A percentile compares a stretch with the other conserved stretches of the same genome.
Conservation (phyloP, 2,329 filamentous ascomycete genomes). For the Aspergillus puulaauensis region DNA sequence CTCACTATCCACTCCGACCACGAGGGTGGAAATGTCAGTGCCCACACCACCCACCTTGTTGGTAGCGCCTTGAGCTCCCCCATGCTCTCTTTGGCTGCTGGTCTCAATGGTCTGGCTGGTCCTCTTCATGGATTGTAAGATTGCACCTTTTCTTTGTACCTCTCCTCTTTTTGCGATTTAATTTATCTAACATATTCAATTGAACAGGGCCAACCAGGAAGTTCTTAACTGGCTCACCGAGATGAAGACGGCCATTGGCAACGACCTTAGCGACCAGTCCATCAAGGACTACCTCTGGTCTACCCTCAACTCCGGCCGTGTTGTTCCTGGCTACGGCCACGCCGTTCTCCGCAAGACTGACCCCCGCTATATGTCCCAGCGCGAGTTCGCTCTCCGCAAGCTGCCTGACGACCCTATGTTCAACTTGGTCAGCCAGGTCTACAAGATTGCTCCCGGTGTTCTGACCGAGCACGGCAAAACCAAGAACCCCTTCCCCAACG, state of each 20-base stretch:
- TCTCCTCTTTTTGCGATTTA: background rate
- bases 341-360: slow-evolving; percentile 99
- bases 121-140: slow-evolving; percentile 86
- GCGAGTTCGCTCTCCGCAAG: slow-evolving; percentile 91
- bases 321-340: slow-evolving; percentile 97
- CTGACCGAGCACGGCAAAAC: slow-evolving; percentile 99
- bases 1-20: slow-evolving; percentile 99
- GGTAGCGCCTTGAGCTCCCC: slow-evolving; percentile 95
- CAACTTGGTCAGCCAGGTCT: slow-evolving; percentile 99
- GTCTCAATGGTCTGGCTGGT: slow-evolving; percentile 96
- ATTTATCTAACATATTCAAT: slow-evolving; percentile 18
- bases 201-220: slow-evolving; percentile 83
- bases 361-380: slow-evolving; percentile 97
- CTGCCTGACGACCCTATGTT: slow-evolving; percentile 98
- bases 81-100: slow-evolving; percentile 93
- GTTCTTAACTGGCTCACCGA: slow-evolving; percentile 98
- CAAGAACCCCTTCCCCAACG: slow-evolving; percentile 99
- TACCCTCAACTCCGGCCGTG: slow-evolving; percentile 91
- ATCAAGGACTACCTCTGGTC: slow-evolving; percentile 99
- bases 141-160: background rate
- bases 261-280: slow-evolving; percentile 91
- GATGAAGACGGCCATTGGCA: slow-evolving; percentile 95
- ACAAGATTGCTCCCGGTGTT: slow-evolving; percentile 98
- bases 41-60: slow-evolving; percentile 97
- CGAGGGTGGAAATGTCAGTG: slow-evolving; percentile 98